These are phyloP conservation scores for Rhynchosporium graminicola DNA, from an alignment of 2,329 filamentous ascomycete genomes.

Conservation along the genomic window DNA sequence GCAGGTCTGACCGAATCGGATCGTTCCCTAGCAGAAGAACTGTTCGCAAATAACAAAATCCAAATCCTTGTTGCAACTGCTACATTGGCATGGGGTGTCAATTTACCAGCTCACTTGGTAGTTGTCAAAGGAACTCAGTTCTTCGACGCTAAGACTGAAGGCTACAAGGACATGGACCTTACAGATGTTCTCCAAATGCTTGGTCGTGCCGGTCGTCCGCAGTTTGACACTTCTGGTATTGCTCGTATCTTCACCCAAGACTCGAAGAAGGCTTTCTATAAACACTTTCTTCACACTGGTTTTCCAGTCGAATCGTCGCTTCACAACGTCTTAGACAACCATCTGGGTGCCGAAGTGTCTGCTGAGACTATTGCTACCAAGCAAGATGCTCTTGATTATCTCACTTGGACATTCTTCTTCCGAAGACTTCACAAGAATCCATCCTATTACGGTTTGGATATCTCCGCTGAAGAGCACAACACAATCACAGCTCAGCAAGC, in stretches of 20 bases:
- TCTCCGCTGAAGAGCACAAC: conserved; percentile 89
- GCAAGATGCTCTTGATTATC: conserved; percentile 94
- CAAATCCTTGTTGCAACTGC: conserved; percentile 95
- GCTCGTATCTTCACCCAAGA: conserved; percentile 98
- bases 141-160: conserved; percentile 96
- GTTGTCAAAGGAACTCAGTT: conserved; percentile 98
- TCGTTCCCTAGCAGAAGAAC: conserved; percentile 85
- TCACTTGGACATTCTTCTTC: conserved; percentile 99
- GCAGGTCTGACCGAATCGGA: conserved; percentile 95
- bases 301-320: conserved; percentile 97
- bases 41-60: conserved; percentile 97
- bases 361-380: conserved; percentile 91
- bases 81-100: conserved; percentile 97
- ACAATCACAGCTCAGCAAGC: conserved; percentile 80
- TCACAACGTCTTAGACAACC: conserved; percentile 95
- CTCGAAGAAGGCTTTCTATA: conserved; percentile 98
- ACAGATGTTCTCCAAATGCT: conserved; percentile 99
- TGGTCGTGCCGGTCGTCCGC: conserved; percentile 89
- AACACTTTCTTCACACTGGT: conserved; percentile 96
- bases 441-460: conserved; percentile 94
- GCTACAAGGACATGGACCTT: conserved; percentile 97
- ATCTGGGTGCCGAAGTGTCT: conserved; percentile 91
- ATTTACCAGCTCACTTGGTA: conserved; percentile 92
- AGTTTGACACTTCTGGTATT: conserved; percentile 95
- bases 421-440: conserved; percentile 95